Base-by-base conservation (phyloP, 495 filamentous ascomycete genomes). In the Talaromyces borbonicus region DNA sequence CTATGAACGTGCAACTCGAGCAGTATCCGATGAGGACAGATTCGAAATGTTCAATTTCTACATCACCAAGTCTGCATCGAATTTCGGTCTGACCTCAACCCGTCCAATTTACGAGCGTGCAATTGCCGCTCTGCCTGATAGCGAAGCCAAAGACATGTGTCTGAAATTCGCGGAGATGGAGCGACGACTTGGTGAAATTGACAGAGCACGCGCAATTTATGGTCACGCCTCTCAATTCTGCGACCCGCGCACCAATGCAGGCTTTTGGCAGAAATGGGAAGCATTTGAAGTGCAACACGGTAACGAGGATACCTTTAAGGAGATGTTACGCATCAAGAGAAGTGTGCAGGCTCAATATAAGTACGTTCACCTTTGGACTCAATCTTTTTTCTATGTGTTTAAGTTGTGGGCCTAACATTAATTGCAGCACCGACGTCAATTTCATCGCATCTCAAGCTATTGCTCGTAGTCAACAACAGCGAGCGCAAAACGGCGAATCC, bases 121-220 rank as follows among this genome's bases (percentile, higher is more conserved):
- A 15, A 93, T 99, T 44, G 81, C 84, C 4, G 84, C 89, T 19
- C 71, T 99, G 22, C 92, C 93, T 0, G 93, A 99, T 61, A 82
- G 79, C 55, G 92, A 97, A 67, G 92, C 92, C 4, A 83, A 85
- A 56, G 86, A 93, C 52, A 99, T 97, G 93, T 97, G 93, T 65
- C 79, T 97, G 56, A 97, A 96, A 59, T 99, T 96, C 51, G 93
- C 92, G 7, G 92, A 99, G 60, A 97, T 97, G 93, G 92, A 99
- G 72, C 78, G 93, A 54, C 63, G 92, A 15, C 79, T 99, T 0
- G 92, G 92, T 44, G 92, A 99, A 63, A 95, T 99, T 57, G 92
- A 99, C 60, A 81, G 93, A 32, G 90, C 92, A 5, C 74, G 92
- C 53, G 88, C 88, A 5, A 95, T 99, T 49, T 99, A 90, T 55